phyloP scores from a whole-genome alignment of 2,329 filamentous ascomycete species.

The Trichoderma polysporum region DNA sequence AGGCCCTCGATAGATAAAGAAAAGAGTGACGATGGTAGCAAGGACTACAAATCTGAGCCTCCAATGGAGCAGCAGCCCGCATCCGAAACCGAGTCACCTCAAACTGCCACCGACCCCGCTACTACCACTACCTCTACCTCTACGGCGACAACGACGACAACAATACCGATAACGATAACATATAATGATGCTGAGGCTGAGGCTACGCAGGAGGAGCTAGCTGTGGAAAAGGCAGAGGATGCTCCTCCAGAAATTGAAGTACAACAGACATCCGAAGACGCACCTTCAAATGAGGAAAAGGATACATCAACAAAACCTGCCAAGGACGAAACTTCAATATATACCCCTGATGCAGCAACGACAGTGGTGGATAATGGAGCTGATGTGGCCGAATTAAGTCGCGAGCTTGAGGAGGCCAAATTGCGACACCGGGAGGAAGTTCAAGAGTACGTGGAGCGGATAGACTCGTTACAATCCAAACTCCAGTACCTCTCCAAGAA shows the following conservation, averaged over 20 bases:
- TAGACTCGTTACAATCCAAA: slow-evolving; percentile 89
- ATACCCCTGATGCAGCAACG: neutral
- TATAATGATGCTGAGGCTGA: neutral
- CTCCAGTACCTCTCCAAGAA: slow-evolving; percentile 83
- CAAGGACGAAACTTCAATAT: neutral
- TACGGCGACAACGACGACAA: neutral
- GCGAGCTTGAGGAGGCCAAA: slow-evolving; percentile 30
- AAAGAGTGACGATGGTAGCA: slow-evolving; percentile 20
- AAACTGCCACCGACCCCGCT: neutral
- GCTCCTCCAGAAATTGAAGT: neutral
- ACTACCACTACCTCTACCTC: neutral
- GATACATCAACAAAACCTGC: neutral
- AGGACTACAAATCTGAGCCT: slow-evolving; percentile 23
- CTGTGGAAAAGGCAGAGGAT: neutral
- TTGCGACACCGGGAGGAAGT: slow-evolving; percentile 71
- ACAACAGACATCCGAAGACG: neutral
- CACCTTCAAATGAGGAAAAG: neutral
- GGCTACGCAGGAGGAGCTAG: neutral
- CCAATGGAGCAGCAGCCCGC: slow-evolving; percentile 15
- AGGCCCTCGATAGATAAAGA: slow-evolving; percentile 33
- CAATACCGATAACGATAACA: slow-evolving; percentile 2
- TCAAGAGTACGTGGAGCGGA: slow-evolving; percentile 79
- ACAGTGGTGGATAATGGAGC: neutral
- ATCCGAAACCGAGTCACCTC: slow-evolving; percentile 16
- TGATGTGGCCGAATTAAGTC: slow-evolving; percentile 15